Conservation (phyloP, 1,139 yeast species). For the Debaryomyces fabryi region DNA sequence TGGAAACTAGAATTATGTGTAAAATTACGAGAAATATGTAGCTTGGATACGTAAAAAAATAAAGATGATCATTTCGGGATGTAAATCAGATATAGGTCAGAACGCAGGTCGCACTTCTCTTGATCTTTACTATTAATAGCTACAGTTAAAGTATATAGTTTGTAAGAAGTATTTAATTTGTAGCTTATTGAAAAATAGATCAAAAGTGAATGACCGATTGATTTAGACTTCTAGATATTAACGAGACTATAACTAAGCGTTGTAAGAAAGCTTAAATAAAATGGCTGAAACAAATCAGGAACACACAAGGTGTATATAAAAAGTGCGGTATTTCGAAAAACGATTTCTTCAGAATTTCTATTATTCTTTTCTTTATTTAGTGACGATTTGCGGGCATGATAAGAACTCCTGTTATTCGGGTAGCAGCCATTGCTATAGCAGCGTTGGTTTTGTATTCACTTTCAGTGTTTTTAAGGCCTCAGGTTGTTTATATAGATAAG, state of each 20-base stretch:
- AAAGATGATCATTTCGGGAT: background rate
- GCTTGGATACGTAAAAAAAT: too few species aligned
- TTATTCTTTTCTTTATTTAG: background rate
- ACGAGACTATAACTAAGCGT: background rate
- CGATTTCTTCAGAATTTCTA: background rate
- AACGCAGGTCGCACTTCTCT: background rate
- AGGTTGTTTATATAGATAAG: slow-evolving; percentile 29
- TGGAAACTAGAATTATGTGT: background rate
- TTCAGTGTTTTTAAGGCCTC: slow-evolving; percentile 19
- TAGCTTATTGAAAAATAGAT: background rate
- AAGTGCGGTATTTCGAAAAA: background rate
- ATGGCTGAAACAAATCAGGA: background rate
- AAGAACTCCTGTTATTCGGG: slow-evolving; percentile 21
- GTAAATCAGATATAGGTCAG: background rate
- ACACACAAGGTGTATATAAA: background rate
- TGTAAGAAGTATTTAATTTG: background rate
- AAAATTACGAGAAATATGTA: background rate
- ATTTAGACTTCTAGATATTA: background rate
- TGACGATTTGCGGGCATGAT: slow-evolving; percentile 17
- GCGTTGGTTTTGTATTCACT: slow-evolving; percentile 22
- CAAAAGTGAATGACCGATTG: background rate
- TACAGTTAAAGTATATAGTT: background rate
- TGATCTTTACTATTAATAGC: background rate
- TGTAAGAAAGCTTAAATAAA: background rate
- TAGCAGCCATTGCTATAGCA: slow-evolving; percentile 22